Evolutionary conservation across 2,329 filamentous ascomycete species (phyloP).

Genomic region (Xylariaceae sp.): DNA sequence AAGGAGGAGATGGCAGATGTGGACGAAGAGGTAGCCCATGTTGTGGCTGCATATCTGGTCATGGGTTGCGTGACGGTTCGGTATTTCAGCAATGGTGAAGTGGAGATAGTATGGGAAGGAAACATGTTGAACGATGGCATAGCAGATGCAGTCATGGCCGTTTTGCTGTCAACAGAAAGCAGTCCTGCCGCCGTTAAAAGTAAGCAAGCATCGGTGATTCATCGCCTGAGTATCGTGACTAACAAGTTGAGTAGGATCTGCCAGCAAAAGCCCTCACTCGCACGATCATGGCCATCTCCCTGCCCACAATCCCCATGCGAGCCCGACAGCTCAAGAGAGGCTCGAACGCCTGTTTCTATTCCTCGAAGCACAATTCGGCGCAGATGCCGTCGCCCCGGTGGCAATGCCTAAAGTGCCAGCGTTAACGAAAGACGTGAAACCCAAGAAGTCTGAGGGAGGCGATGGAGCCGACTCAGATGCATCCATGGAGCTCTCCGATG

Average conservation of each 20-base stretch:
- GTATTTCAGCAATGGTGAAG: slow-evolving; percentile 68
- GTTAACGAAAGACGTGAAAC: slow-evolving; percentile 33
- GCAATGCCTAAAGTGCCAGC: slow-evolving; percentile 53
- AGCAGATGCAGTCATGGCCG: slow-evolving; percentile 93
- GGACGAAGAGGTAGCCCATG: slow-evolving; percentile 57
- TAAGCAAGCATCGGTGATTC: slow-evolving; percentile 48
- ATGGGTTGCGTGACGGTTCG: slow-evolving; percentile 90
- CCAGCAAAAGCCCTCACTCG: slow-evolving; percentile 49
- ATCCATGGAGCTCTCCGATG: slow-evolving; percentile 35
- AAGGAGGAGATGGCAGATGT: slow-evolving; percentile 47
- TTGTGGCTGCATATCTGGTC: slow-evolving; percentile 59
- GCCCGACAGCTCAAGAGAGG: slow-evolving; percentile 66
- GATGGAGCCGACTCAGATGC: slow-evolving; percentile 35
- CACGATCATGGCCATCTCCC: slow-evolving; percentile 39
- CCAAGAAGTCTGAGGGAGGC: slow-evolving; percentile 29
- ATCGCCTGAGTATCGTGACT: slow-evolving; percentile 11
- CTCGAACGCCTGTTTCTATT: slow-evolving; percentile 88
- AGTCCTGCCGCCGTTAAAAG: slow-evolving; percentile 92
- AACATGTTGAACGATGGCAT: slow-evolving; percentile 97
- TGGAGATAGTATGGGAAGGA: slow-evolving; percentile 94
- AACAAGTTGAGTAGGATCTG: slow-evolving; percentile 45
- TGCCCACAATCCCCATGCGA: slow-evolving; percentile 65
- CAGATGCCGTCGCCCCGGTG: slow-evolving; percentile 74
- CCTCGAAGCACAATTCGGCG: slow-evolving; percentile 92
- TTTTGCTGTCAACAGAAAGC: slow-evolving; percentile 86